Conservation (phyloP, 2,329 filamentous ascomycete species). For the Tolypocladium endophyticum region DNA sequence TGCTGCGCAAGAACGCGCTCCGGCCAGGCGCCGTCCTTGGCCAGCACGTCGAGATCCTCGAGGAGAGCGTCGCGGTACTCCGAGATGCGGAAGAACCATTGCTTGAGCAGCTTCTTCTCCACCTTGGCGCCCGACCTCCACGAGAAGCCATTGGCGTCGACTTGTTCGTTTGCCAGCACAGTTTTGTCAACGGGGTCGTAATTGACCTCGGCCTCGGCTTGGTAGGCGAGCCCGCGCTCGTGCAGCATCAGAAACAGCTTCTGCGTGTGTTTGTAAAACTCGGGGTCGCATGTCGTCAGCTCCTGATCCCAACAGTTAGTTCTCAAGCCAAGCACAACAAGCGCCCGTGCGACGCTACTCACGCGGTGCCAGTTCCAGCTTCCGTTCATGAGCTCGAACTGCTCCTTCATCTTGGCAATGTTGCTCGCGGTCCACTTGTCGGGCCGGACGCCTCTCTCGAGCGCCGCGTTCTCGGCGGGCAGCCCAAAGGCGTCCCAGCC, state of each 20-base stretch:
- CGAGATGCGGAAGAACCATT: slow-evolving; percentile 86
- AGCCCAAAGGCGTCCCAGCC: slow-evolving; percentile 91
- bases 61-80: slow-evolving; percentile 64
- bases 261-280: slow-evolving; percentile 85
- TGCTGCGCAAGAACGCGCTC: slow-evolving; percentile 77
- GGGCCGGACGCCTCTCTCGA: slow-evolving; percentile 70
- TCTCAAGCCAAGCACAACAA: background rate
- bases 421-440: slow-evolving; percentile 71
- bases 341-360: slow-evolving; percentile 18
- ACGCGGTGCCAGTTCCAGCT: slow-evolving; percentile 77
- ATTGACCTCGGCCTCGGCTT: slow-evolving; percentile 75
- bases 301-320: slow-evolving; percentile 43
- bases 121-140: slow-evolving; percentile 84
- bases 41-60: slow-evolving; percentile 57
- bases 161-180: slow-evolving; percentile 85
- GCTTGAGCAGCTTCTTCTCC: slow-evolving; percentile 66
- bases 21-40: slow-evolving; percentile 60
- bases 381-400: slow-evolving; percentile 69
- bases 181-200: slow-evolving; percentile 86
- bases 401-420: slow-evolving; percentile 75
- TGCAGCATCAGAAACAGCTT: slow-evolving; percentile 71
- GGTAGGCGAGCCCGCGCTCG: slow-evolving; percentile 67
- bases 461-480: slow-evolving; percentile 83
- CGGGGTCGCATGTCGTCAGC: slow-evolving; percentile 71
- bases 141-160: slow-evolving; percentile 74